These are phyloP conservation scores for Dictyophora rubrovolvata DNA, from an alignment of 768 basidiomycete genomes.

Conservation along the genomic window DNA sequence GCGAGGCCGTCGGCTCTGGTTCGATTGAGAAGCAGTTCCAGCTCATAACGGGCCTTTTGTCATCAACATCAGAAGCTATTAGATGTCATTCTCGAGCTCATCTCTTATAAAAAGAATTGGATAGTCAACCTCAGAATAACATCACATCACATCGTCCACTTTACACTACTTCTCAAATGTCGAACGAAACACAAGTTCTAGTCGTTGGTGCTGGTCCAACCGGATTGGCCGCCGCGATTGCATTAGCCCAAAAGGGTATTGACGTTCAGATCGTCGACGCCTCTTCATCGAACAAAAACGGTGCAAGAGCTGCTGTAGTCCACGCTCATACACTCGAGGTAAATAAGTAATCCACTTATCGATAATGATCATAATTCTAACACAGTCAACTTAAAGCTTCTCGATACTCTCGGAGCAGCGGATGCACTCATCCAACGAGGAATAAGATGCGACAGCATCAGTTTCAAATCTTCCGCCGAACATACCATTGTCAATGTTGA, in stretches of 20 bases:
- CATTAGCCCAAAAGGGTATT: slow-evolving; percentile 19
- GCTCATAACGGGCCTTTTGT: too few species aligned
- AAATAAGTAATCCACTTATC: slow-evolving; percentile 9
- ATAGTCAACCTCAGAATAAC: too few species aligned
- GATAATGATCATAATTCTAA: slow-evolving; percentile 12
- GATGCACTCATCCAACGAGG: slow-evolving; percentile 26
- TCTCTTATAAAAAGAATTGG: too few species aligned
- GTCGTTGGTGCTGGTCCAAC: slow-evolving; percentile 18
- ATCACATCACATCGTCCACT: too few species aligned
- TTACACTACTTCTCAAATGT: background rate
- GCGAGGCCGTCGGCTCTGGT: too few species aligned
- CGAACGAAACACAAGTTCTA: slow-evolving; percentile 30
- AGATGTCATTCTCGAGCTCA: too few species aligned
- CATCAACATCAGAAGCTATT: too few species aligned
- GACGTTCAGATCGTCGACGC: slow-evolving; percentile 7
- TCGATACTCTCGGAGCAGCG: slow-evolving; percentile 34
- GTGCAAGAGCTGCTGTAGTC: slow-evolving; percentile 35
- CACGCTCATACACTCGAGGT: slow-evolving; percentile 48
- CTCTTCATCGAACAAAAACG: background rate
- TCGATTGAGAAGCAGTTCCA: too few species aligned
- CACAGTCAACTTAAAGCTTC: slow-evolving; percentile 31
- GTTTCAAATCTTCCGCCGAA: background rate
- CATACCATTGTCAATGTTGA: slow-evolving; percentile 19
- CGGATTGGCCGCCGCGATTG: slow-evolving; percentile 7
- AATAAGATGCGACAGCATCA: background rate